Base-by-base conservation (phyloP, 768 basidiomycete genomes). In the Boletus rubroflammeus region DNA sequence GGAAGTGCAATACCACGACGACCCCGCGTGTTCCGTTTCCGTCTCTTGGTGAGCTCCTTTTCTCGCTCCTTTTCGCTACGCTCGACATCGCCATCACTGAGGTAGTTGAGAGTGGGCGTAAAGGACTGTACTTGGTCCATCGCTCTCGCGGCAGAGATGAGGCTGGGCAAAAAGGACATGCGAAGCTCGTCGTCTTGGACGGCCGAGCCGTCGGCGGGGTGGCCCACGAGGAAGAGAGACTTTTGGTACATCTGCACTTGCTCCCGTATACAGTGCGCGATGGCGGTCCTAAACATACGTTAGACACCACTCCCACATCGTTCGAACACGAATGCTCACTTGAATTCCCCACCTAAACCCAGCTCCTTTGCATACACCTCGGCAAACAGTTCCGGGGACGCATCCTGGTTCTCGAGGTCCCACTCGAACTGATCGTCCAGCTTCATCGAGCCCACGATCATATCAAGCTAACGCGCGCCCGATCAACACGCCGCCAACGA, bases 381-480 rank as follows among this genome's bases (percentile, higher is more conserved):
- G 7, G 97, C 93, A 70, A 98, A 98, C 25, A 88, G 85, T 72
- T 99, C 97, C 0, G 96, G 95, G 0, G 87, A 88, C 3, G 90
- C 87, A 43, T 80, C 77, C 21, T 76, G 72, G 52, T 89, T 93
- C 61, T 87, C 87, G 35, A 98, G 72, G 69, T 99, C 96, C 97
- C 97, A 99, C 68, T 98, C 97, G 65, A 98, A 96, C 65, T 94
- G 90, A 71, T 99, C 97, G 52, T 93, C 90, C 23, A 99, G 80
- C 70, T 95, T 94, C 75, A 94, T 83, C 7, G 87, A 84, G 23
- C 93, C 96, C 51, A 95, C 87, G 51, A 93, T 91, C 72, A 98
- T 93, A 72, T 98, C 96, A 57, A 99, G 81, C 94, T 98, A 53
- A 36, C 11, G 31, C 6, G 3, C 9, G 6, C 13, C 26, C n/a